Base-by-base conservation (phyloP, 805 yeast genomes). In the Saccharomycopsis sp. region DNA sequence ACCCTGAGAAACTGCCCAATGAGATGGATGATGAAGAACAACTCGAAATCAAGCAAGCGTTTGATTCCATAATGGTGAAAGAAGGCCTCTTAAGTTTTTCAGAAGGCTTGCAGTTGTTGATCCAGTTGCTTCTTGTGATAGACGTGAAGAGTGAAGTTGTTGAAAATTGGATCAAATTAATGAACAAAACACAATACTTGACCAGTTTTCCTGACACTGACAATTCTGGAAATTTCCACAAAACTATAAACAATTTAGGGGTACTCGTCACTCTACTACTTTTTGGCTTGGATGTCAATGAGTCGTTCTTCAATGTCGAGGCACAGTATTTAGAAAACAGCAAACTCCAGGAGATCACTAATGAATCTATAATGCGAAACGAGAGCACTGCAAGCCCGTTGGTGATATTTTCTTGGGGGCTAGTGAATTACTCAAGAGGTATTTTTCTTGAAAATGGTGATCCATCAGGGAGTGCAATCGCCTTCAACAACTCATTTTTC, bases 331-430 rank as follows among this genome's bases (percentile, higher is more conserved):
- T 69, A 49, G 57, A 62, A 38, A 71, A 74, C 45, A 52, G 56
- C 22, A 38, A 53, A n/a, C 59, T 76, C 19, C 68, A 74, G 41
- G 52, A 68, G 1, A 56, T 62, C 9, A 43, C 58, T 2, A 71
- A 72, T 46, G n/a, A n/a, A n/a, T n/a, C n/a, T n/a, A n/a, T n/a
- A n/a, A n/a, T n/a, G n/a, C n/a, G n/a, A n/a, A n/a, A n/a, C n/a
- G n/a, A n/a, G n/a, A n/a, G n/a, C n/a, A n/a, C n/a, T n/a, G n/a
- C n/a, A n/a, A n/a, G n/a, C n/a, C 60, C 82, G 2, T 55, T 80
- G 8, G 60, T 77, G 1, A 55, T 74, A 33, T 80, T 79, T 52
- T 69, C 75, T 17, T 82, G 89, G 89, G 71, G 83, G 22, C 70
- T 79, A 10, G 56, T 77, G 8, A 53, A 77, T 8, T 73, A 73